phyloP scores from a whole-genome alignment of 192 early-diverging fungal species.

The Thoreauomyces humboldtii region DNA sequence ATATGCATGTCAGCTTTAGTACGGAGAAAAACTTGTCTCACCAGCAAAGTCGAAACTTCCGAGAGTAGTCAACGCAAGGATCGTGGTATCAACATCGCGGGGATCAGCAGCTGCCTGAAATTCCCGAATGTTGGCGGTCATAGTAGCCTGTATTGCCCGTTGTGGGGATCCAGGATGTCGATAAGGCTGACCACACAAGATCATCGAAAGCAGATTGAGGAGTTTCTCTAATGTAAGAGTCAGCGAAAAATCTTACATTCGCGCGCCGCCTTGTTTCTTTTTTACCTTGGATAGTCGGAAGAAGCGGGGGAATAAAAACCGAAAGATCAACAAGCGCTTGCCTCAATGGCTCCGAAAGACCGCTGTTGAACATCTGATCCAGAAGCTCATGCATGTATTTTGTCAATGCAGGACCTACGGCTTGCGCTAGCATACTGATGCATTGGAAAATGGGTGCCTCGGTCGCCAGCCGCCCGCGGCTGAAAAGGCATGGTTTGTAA shows the following conservation, averaged over 20 bases:
- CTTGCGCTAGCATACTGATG: constrained; percentile 82
- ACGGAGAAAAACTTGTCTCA: constrained; percentile 7
- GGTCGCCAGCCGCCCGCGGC: constrained; percentile 25
- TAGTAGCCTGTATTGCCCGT: constrained; percentile 14
- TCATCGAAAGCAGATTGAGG: constrained; percentile 84
- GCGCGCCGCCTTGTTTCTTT: too few relatives aligned
- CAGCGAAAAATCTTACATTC: too few relatives aligned
- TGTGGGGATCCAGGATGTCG: constrained; percentile 69
- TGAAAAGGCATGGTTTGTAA: constrained; percentile 4
- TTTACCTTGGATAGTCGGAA: constrained; percentile 80
- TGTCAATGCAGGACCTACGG: constrained; percentile 87
- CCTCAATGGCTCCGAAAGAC: constrained; percentile 78
- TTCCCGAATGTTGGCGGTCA: constrained; percentile 9
- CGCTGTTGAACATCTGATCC: constrained; percentile 88
- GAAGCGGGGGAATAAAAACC: constrained; percentile 76
- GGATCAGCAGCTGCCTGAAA: constrained; percentile 43
- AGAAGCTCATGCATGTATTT: constrained; percentile 84
- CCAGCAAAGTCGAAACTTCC: constrained; percentile 84
- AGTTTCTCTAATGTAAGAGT: constrained; percentile 61
- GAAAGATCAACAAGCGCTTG: constrained; percentile 77
- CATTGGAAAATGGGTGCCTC: constrained; percentile 68
- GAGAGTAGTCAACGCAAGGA: constrained; percentile 79
- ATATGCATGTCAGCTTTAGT: not conserved
- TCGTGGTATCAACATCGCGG: constrained; percentile 70
- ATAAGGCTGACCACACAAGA: constrained; percentile 78